Conservation (phyloP, 805 yeast genomes). For the Pichia rugopelliculosa region DNA sequence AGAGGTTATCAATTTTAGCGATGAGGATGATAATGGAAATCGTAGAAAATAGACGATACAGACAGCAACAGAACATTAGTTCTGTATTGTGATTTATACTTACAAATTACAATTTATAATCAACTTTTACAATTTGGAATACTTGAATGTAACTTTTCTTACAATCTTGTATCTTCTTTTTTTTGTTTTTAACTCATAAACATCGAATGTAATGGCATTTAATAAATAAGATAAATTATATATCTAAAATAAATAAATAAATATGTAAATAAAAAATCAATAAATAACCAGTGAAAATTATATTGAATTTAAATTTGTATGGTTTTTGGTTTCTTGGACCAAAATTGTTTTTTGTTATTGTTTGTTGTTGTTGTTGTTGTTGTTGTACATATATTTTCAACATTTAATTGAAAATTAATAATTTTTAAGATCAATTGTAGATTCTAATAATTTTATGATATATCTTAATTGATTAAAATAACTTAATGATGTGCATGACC, state of each 20-base stretch:
- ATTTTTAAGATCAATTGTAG: not conserved
- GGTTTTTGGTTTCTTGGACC: not conserved
- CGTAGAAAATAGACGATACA: not conserved
- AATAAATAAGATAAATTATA: constrained; percentile 7
- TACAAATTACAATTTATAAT: not conserved
- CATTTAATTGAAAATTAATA: not conserved
- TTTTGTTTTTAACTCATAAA: constrained; percentile 3
- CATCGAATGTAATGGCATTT: constrained; percentile 10
- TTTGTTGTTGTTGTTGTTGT: not conserved
- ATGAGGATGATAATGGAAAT: constrained; percentile 12
- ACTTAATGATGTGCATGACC: constrained; percentile 22
- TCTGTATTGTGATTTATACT: not conserved
- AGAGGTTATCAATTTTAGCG: constrained; percentile 21
- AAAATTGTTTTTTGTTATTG: not conserved
- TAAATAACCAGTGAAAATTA: not conserved
- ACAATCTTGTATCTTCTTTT: not conserved
- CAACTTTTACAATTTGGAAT: not conserved
- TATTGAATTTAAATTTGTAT: not conserved
- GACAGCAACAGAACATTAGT: too few relatives aligned
- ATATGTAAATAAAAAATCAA: not conserved
- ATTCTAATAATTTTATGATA: not conserved
- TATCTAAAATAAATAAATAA: constrained; percentile 7
- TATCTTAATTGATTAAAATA: not conserved
- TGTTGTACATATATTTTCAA: not conserved
- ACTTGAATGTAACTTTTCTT: not conserved